These are phyloP conservation scores for Colletotrichum ledebouriae DNA, from an alignment of 2,329 filamentous ascomycete species.

Conservation along the genomic window DNA sequence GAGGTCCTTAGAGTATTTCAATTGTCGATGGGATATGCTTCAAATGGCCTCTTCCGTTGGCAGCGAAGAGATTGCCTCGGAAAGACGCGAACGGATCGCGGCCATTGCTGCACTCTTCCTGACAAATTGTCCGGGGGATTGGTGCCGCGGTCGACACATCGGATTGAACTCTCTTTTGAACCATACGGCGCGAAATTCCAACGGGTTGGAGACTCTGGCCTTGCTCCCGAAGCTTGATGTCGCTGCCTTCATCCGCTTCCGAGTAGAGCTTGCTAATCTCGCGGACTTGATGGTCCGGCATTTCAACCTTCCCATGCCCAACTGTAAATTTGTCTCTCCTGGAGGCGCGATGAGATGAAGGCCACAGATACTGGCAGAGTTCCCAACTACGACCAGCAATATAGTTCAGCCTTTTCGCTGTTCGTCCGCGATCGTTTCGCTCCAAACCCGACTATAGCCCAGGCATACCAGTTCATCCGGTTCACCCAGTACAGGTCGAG, in stretches of 20 bases:
- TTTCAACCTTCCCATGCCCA: background rate
- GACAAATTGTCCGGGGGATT: background rate
- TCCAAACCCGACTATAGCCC: background rate
- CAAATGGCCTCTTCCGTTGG: rapidly evolving
- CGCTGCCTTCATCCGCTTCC: background rate
- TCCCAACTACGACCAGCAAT: background rate
- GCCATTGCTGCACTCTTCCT: background rate
- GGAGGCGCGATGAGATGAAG: background rate
- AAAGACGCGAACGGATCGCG: background rate
- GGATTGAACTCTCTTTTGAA: background rate
- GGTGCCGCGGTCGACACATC: background rate
- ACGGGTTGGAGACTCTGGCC: too few species aligned
- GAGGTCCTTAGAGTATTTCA: background rate
- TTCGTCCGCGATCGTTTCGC: background rate
- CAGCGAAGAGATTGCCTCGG: background rate
- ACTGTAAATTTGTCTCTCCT: background rate
- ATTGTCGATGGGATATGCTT: background rate
- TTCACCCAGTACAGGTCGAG: background rate
- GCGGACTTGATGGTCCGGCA: background rate
- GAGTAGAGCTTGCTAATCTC: background rate
- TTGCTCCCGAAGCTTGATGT: background rate
- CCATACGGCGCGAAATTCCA: rapidly evolving
- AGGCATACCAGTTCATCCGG: background rate
- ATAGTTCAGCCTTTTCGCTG: background rate
- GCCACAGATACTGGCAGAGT: background rate